phyloP scores from a whole-genome alignment of 495 filamentous ascomycete genomes.

The Annulohypoxylon bovei region DNA sequence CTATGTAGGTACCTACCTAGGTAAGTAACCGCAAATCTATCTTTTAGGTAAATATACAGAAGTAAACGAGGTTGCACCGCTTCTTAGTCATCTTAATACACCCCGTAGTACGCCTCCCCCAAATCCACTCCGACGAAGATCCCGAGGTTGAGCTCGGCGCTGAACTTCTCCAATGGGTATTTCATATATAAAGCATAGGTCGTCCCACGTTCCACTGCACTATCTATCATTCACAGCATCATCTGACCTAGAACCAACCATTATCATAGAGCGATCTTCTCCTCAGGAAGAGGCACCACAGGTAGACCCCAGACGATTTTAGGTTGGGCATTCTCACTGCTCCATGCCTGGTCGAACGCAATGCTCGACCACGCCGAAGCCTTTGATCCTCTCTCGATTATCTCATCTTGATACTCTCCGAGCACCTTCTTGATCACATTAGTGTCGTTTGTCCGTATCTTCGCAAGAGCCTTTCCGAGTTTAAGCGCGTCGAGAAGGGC shows the following conservation, averaged over 20 bases:
- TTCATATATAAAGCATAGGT: not conserved
- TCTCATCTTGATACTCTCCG: slow-evolving; percentile 35
- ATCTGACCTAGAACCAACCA: not conserved
- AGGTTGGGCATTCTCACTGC: slow-evolving; percentile 9
- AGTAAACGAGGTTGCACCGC: not conserved
- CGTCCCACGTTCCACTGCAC: not conserved
- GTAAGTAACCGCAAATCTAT: not conserved
- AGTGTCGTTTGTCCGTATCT: slow-evolving; percentile 15
- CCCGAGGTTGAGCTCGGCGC: slow-evolving; percentile 4
- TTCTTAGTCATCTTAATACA: not conserved
- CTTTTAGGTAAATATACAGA: not conserved
- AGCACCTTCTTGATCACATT: slow-evolving; percentile 26
- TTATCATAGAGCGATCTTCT: slow-evolving; percentile 28
- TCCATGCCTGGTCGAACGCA: slow-evolving; percentile 35
- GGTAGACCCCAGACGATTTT: slow-evolving; percentile 30
- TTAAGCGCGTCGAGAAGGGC: slow-evolving; percentile 40
- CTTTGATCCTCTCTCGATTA: slow-evolving; percentile 34
- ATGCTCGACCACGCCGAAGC: slow-evolving; percentile 32
- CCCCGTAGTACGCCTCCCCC: not conserved
- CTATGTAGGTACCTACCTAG: too few species aligned
- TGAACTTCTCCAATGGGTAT: not conserved
- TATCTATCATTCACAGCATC: not conserved
- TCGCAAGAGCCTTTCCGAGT: slow-evolving; percentile 21
- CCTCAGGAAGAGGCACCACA: slow-evolving; percentile 32
- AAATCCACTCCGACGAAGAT: not conserved